phyloP scores from a whole-genome alignment of 2,329 filamentous ascomycete genomes.

The Alternaria sp. region DNA sequence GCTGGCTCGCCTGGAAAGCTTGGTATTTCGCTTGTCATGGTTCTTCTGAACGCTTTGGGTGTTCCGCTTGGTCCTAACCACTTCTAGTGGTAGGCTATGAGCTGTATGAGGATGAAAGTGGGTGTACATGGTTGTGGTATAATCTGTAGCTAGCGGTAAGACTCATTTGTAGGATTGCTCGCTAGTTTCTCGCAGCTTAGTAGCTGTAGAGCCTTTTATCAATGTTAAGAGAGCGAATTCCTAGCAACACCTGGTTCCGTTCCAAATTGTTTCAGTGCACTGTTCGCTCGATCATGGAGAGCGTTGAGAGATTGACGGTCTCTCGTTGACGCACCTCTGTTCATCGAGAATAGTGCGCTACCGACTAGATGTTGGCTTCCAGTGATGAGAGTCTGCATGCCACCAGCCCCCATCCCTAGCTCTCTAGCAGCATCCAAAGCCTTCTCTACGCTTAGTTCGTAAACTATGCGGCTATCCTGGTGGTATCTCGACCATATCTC shows the following conservation, averaged over 20 bases:
- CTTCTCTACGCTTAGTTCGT: background rate
- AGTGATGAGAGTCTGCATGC: too few relatives aligned
- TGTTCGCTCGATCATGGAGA: too few relatives aligned
- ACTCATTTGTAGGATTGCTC: background rate
- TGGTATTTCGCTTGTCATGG: background rate
- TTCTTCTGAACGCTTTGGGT: background rate
- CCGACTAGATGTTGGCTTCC: too few relatives aligned
- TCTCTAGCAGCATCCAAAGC: slow-evolving; percentile 2
- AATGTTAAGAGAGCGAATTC: background rate
- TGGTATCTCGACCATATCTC: background rate
- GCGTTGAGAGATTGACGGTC: too few relatives aligned
- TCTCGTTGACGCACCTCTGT: too few relatives aligned
- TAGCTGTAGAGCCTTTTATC: background rate
- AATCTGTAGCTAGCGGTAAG: background rate
- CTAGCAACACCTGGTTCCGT: background rate
- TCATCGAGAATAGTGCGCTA: too few relatives aligned
- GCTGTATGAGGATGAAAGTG: background rate
- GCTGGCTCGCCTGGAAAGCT: background rate
- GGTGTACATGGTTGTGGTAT: background rate
- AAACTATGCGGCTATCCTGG: background rate
- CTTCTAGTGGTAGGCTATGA: background rate
- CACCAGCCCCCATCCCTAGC: background rate
- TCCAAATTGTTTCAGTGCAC: too few relatives aligned
- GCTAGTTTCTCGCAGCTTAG: background rate
- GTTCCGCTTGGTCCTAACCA: background rate